phyloP scores from a whole-genome alignment of 495 filamentous ascomycete species.

The Lineolata rhizophorae region DNA sequence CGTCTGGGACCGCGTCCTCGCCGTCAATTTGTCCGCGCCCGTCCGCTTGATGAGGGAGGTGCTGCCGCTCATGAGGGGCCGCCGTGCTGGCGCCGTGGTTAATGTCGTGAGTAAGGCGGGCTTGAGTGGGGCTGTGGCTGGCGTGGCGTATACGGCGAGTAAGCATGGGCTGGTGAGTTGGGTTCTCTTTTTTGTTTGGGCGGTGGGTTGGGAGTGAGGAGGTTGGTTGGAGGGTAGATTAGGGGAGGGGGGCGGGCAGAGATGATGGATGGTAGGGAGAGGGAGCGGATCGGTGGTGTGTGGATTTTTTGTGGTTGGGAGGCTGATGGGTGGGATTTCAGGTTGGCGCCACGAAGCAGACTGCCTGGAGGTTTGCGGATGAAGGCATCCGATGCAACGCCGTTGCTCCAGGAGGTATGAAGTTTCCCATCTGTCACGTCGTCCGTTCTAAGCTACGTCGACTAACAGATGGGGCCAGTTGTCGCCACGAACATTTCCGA shows the following conservation, averaged over 20 bases:
- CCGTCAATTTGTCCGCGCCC: conserved; percentile 36
- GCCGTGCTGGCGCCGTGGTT: neutral
- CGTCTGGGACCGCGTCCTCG: conserved; percentile 34
- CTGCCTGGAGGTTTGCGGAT: conserved; percentile 31
- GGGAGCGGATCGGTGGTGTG: no score
- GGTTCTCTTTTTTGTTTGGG: no score
- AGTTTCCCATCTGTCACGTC: no score
- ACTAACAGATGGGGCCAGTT: no score
- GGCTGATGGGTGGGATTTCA: no score
- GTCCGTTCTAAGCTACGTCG: no score
- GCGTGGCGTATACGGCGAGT: conserved; percentile 31
- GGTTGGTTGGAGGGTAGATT: no score
- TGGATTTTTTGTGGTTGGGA: no score
- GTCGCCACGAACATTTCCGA: conserved; percentile 32
- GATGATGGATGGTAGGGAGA: no score
- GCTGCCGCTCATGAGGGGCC: conserved; percentile 20
- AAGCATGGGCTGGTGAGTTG: conserved; percentile 33
- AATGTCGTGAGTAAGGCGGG: no score
- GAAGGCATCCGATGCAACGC: conserved; percentile 36
- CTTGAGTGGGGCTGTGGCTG: conserved; percentile 9
- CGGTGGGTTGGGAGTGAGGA: no score
- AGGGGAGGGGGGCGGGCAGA: no score
- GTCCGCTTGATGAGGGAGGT: conserved; percentile 30
- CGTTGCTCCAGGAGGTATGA: conserved; percentile 32
- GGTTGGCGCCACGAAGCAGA: conserved; percentile 41